These are phyloP conservation scores for Ceratopteris richardii DNA, from an alignment of 75 land plant species.

Conservation along the genomic window DNA sequence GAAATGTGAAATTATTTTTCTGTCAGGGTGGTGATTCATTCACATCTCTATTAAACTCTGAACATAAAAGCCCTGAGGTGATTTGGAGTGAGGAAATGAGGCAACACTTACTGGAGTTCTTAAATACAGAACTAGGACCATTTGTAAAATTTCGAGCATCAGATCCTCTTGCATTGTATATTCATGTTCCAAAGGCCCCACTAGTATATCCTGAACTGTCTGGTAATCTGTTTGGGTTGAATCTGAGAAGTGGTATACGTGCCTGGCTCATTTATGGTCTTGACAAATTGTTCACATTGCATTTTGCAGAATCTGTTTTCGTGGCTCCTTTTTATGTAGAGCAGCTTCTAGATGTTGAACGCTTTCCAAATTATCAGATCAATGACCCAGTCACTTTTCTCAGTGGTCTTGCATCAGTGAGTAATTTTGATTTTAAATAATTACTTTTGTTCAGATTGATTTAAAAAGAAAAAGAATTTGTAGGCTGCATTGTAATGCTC, in stretches of 20 bases:
- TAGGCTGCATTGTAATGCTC: too few species aligned
- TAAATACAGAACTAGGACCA: constrained; percentile 30
- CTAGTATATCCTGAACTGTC: constrained; percentile 34
- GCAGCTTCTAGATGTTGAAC: constrained; percentile 37
- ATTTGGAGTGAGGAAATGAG: constrained; percentile 39
- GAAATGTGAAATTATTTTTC: too few species aligned
- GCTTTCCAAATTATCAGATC: constrained; percentile 44
- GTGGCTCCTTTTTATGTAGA: constrained; percentile 40
- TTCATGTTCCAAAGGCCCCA: constrained; percentile 31
- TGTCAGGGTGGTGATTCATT: constrained; percentile 33
- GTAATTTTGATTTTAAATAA: neutral
- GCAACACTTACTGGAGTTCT: constrained; percentile 24
- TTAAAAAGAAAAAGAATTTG: too few species aligned
- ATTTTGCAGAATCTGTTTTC: constrained; percentile 35
- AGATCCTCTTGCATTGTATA: constrained; percentile 43
- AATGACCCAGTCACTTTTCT: constrained; percentile 36
- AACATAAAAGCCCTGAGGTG: constrained; percentile 34
- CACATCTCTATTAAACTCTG: constrained; percentile 24
- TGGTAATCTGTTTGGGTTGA: constrained; percentile 17
- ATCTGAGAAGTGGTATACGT: too few species aligned
- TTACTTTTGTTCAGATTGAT: neutral
- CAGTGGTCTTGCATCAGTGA: constrained; percentile 28
- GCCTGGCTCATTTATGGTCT: too few species aligned
- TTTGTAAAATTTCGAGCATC: constrained; percentile 36
- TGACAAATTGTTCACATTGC: too few species aligned